Conservation (phyloP, 2,329 filamentous ascomycete genomes). For the Thielaviopsis ethacetica region DNA sequence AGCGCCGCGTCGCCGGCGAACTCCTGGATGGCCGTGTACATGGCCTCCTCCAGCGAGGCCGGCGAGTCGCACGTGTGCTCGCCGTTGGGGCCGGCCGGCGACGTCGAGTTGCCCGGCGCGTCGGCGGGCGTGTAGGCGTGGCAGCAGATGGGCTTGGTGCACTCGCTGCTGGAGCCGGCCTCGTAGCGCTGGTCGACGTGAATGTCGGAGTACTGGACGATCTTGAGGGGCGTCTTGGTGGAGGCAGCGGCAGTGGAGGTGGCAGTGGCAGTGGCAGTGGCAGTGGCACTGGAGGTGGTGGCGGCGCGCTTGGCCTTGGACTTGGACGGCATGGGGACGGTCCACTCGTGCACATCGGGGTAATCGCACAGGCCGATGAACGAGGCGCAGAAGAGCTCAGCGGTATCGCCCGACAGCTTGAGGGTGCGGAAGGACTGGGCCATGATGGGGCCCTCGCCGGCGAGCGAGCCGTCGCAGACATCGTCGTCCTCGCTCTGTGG, state of each 20-base stretch:
- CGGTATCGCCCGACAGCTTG: slow-evolving; percentile 30
- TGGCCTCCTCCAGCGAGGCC: slow-evolving; percentile 33
- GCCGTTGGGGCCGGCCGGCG: slow-evolving; percentile 35
- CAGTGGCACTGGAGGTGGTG: slow-evolving; percentile 11
- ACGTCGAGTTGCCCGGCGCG: slow-evolving; percentile 29
- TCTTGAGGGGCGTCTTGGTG: slow-evolving; percentile 27
- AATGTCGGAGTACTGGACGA: slow-evolving; percentile 44
- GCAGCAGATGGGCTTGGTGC: slow-evolving; percentile 44
- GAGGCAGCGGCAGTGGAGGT: neutral
- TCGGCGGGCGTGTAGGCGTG: slow-evolving; percentile 30
- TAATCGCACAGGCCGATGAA: slow-evolving; percentile 37
- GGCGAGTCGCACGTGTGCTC: slow-evolving; percentile 38
- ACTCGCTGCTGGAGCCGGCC: slow-evolving; percentile 35
- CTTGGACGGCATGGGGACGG: slow-evolving; percentile 28
- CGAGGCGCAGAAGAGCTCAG: slow-evolving; percentile 34
- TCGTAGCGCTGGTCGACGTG: slow-evolving; percentile 41
- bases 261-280: neutral
- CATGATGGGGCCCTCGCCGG: slow-evolving; percentile 35
- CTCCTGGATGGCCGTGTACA: slow-evolving; percentile 33
- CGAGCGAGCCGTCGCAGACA: slow-evolving; percentile 36
- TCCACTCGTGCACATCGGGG: slow-evolving; percentile 27
- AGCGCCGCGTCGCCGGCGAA: slow-evolving; percentile 32
- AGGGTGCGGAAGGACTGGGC: slow-evolving; percentile 32
- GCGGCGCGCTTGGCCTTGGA: slow-evolving; percentile 24
- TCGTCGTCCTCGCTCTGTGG: slow-evolving; percentile 32